A percentile compares a stretch with the other conserved stretches of the same genome.
Conservation (phyloP, 169 alveolate species). For the Plasmodium sp. region DNA sequence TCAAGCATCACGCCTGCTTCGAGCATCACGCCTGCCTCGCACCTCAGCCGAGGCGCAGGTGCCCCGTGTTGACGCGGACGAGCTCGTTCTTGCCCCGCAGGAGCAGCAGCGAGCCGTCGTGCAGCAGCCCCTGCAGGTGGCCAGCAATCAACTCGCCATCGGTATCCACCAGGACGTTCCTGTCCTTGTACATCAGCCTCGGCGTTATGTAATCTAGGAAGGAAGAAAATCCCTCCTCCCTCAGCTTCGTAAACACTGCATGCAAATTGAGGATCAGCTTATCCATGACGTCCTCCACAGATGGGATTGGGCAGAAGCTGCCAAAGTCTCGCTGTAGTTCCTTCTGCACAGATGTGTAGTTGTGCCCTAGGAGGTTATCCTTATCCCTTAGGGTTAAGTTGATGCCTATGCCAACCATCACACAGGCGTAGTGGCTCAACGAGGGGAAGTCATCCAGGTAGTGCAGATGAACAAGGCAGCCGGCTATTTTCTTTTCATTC, state of each 20-base stretch:
- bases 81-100: conserved; percentile 12
- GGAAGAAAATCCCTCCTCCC: conserved; percentile 14
- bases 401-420: conserved; percentile 45
- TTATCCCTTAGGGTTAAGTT: conserved; percentile 20
- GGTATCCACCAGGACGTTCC: conserved; percentile 21
- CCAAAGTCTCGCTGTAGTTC: conserved; percentile 12
- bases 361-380: conserved; percentile 1
- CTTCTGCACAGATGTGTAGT: conserved; percentile 40
- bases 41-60: neutral
- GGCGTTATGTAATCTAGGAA: conserved; percentile 30
- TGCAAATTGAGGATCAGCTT: conserved; percentile 1
- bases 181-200: conserved; percentile 31
- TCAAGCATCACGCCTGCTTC: too few species aligned
- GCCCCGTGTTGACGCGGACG: conserved; percentile 22
- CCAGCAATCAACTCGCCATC: conserved; percentile 17
- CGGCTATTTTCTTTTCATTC: conserved; percentile 74
- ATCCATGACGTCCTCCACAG: conserved; percentile 23
- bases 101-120: conserved; percentile 46
- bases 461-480: conserved; percentile 54
- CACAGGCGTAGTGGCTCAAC: conserved; percentile 4
- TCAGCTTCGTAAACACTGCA: neutral
- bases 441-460: neutral
- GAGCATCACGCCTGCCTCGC: neutral
- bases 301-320: neutral
- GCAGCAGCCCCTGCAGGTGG: conserved; percentile 7